phyloP scores from a whole-genome alignment of 306 rosid genomes.

The Morella rubra region DNA sequence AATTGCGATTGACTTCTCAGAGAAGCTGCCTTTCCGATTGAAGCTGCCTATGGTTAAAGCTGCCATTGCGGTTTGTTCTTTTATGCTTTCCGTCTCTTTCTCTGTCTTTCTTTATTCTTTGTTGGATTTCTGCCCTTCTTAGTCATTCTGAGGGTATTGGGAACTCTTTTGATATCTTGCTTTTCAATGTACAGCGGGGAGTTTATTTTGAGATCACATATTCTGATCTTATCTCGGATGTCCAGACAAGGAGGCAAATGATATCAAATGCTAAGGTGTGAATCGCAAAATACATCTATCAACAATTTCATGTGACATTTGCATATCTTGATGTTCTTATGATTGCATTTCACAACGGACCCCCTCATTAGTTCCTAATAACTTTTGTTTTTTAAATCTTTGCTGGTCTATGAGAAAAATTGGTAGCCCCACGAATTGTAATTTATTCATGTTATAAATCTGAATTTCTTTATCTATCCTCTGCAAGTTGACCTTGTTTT shows the following conservation, averaged over 20 bases:
- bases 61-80: slow-evolving; percentile 58
- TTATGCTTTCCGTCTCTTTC: background rate
- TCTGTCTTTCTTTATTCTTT: background rate
- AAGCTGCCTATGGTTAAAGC: slow-evolving; percentile 67
- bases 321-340: background rate
- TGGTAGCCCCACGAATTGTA: background rate
- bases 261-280: slow-evolving; percentile 76
- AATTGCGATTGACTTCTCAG: slow-evolving; percentile 68
- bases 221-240: slow-evolving; percentile 47
- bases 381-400: background rate
- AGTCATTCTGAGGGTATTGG: background rate
- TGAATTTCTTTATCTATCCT: background rate
- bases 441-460: background rate
- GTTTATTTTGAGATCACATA: slow-evolving; percentile 75
- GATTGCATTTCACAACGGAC: background rate
- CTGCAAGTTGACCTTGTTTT: background rate
- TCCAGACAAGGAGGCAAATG: slow-evolving; percentile 61
- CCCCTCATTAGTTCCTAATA: background rate
- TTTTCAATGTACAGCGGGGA: slow-evolving; percentile 59
- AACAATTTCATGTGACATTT: background rate
- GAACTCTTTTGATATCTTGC: slow-evolving; percentile 5
- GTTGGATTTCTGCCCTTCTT: background rate
- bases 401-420: background rate
- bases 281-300: background rate
- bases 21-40: slow-evolving; percentile 65